Conservation (phyloP, 2,329 filamentous ascomycete species). For the Aspergillus fijiensis region DNA sequence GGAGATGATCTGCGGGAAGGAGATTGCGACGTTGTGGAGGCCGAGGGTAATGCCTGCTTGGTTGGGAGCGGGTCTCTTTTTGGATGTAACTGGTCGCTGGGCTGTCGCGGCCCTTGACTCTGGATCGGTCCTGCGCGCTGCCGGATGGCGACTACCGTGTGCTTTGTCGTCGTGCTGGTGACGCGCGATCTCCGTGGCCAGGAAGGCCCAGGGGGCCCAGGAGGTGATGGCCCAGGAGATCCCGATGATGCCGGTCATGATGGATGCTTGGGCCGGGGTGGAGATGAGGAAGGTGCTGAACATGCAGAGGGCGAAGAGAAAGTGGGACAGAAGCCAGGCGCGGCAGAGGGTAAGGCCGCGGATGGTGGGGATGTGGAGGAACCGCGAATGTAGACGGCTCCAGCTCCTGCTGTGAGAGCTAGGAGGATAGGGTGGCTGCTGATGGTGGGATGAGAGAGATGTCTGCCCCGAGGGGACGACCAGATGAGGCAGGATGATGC, state of each 20-base stretch:
- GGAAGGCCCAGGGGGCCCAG: constrained; percentile 90
- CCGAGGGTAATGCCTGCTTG: constrained; percentile 7
- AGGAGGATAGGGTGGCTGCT: background rate
- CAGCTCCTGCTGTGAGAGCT: background rate
- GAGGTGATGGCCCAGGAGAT: constrained; percentile 86
- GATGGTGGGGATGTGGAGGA: constrained; percentile 1
- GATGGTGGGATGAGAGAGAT: background rate
- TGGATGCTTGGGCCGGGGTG: constrained; percentile 66
- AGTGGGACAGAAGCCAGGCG: constrained; percentile 76
- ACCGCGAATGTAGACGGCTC: background rate
- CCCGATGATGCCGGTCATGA: constrained; percentile 74
- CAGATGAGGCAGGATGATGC: constrained; percentile 80
- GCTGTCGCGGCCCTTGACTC: background rate
- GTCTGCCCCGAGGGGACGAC: constrained; percentile 71
- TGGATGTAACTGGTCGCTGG: background rate
- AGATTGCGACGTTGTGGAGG: constrained; percentile 7
- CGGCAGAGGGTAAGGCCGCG: constrained; percentile 65
- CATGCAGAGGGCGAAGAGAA: constrained; percentile 76
- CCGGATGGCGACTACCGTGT: background rate
- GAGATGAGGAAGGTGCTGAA: constrained; percentile 74
- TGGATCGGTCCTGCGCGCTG: background rate
- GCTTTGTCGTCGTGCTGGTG: background rate
- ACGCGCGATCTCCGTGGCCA: constrained; percentile 65
- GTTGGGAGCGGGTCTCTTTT: background rate
- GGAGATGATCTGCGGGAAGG: constrained; percentile 8